Conservation (phyloP, 2,329 filamentous ascomycete species). For the Paracamarosporium sp. region DNA sequence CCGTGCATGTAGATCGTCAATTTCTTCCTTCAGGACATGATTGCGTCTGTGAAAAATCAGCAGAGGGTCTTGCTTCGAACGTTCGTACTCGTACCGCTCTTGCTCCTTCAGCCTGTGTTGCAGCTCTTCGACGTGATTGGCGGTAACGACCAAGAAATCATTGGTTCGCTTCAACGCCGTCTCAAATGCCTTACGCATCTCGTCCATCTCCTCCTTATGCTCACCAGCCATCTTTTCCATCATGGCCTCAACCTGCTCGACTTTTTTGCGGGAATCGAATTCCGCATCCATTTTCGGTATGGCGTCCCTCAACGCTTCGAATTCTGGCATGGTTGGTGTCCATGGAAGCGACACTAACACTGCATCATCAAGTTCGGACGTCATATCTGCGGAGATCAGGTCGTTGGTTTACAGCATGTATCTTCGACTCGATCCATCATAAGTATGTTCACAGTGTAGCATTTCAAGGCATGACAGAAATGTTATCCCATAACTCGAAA, state of each 20-base stretch:
- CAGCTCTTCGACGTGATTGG: not conserved
- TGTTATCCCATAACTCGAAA: not conserved
- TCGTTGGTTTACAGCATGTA: not conserved
- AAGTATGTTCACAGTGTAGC: not conserved
- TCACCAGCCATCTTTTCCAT: not conserved
- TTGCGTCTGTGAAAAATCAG: not conserved
- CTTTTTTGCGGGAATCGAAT: not conserved
- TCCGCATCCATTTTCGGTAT: slow-evolving; percentile 1
- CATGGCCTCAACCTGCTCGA: not conserved
- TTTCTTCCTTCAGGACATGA: not conserved
- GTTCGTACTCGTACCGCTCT: not conserved
- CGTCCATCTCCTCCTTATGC: not conserved
- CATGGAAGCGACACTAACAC: not conserved
- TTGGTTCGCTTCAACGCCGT: not conserved
- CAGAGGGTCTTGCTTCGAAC: not conserved
- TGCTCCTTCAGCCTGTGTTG: slow-evolving; percentile 1
- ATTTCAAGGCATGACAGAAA: not conserved
- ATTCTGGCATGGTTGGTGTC: not conserved
- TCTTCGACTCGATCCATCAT: not conserved
- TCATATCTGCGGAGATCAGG: not conserved
- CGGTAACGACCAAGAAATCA: not conserved
- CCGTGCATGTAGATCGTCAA: not conserved
- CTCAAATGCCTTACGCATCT: not conserved
- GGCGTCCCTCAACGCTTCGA: not conserved
- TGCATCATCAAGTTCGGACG: not conserved